Evolutionary conservation across 441 rosid species (phyloP).

Genomic region (Adansonia grandidieri): DNA sequence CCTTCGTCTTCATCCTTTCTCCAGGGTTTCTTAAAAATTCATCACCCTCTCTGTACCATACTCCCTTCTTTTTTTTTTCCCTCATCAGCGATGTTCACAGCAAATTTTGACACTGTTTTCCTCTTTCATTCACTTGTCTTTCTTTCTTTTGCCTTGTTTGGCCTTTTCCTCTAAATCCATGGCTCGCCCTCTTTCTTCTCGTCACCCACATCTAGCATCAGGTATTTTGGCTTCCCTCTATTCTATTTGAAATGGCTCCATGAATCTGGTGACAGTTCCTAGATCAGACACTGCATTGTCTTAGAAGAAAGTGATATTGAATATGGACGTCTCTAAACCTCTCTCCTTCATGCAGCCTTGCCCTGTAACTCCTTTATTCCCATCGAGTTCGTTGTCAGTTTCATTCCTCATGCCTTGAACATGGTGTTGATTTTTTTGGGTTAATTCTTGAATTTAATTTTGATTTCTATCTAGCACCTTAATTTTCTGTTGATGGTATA

Average conservation of each 20-base stretch:
- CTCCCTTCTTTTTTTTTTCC: neutral
- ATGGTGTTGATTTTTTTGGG: neutral
- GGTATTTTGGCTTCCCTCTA: neutral
- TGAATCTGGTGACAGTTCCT: constrained; percentile 12
- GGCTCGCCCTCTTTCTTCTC: neutral
- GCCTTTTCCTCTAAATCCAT: neutral
- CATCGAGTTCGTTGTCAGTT: neutral
- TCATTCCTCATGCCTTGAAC: neutral
- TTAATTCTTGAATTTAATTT: constrained; percentile 19
- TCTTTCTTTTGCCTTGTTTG: neutral
- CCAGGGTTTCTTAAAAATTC: neutral
- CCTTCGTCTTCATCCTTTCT: neutral
- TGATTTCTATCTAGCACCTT: constrained; percentile 17
- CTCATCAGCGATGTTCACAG: neutral
- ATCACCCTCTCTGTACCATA: neutral
- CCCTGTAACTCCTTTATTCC: neutral
- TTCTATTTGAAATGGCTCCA: constrained; percentile 15
- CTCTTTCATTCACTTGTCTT: neutral
- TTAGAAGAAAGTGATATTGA: neutral
- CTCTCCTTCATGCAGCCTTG: constrained; percentile 16
- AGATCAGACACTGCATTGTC: neutral
- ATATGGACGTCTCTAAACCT: neutral
- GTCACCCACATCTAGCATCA: neutral
- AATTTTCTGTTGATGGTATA: neutral
- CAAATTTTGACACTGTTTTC: neutral